Conservation (phyloP, 129 eudicot species). For the Lonicera japonica region DNA sequence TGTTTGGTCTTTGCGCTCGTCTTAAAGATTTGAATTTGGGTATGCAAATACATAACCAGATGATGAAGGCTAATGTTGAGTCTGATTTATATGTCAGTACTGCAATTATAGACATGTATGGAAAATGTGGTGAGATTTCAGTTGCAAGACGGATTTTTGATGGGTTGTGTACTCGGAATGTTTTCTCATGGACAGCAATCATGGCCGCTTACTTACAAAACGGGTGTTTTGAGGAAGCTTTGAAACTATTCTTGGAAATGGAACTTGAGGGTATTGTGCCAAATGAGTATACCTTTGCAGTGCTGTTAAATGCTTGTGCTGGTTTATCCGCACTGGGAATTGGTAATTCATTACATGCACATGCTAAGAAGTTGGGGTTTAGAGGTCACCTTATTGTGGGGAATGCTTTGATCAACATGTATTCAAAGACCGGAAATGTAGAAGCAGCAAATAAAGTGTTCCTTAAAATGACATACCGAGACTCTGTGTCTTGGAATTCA, state of each 20-base stretch:
- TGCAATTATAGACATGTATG: slow-evolving; percentile 55
- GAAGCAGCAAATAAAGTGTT: slow-evolving; percentile 37
- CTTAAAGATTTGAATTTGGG: slow-evolving; percentile 41
- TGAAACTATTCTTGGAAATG: slow-evolving; percentile 44
- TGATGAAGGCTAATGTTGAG: slow-evolving; percentile 33
- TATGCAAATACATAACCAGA: slow-evolving; percentile 34
- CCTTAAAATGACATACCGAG: slow-evolving; percentile 22
- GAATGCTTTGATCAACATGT: slow-evolving; percentile 51
- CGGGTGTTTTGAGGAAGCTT: slow-evolving; percentile 47
- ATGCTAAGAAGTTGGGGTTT: slow-evolving; percentile 41
- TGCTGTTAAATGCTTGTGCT: slow-evolving; percentile 45
- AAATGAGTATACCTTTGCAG: slow-evolving; percentile 59
- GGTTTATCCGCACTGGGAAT: slow-evolving; percentile 42
- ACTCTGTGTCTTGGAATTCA: slow-evolving; percentile 47
- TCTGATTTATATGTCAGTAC: slow-evolving; percentile 38
- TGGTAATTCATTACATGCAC: slow-evolving; percentile 47
- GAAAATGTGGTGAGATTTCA: slow-evolving; percentile 52
- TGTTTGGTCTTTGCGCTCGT: slow-evolving; percentile 42
- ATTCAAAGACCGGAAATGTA: slow-evolving; percentile 35
- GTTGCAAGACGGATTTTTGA: slow-evolving; percentile 39
- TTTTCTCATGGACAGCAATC: slow-evolving; percentile 58
- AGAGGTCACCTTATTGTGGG: slow-evolving; percentile 28
- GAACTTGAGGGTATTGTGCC: slow-evolving; percentile 30
- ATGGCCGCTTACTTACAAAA: slow-evolving; percentile 53
- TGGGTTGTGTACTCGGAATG: slow-evolving; percentile 24